These are phyloP conservation scores for Saccharomycopsis phalli DNA, from an alignment of 1,139 yeast species.

Conservation along the genomic window DNA sequence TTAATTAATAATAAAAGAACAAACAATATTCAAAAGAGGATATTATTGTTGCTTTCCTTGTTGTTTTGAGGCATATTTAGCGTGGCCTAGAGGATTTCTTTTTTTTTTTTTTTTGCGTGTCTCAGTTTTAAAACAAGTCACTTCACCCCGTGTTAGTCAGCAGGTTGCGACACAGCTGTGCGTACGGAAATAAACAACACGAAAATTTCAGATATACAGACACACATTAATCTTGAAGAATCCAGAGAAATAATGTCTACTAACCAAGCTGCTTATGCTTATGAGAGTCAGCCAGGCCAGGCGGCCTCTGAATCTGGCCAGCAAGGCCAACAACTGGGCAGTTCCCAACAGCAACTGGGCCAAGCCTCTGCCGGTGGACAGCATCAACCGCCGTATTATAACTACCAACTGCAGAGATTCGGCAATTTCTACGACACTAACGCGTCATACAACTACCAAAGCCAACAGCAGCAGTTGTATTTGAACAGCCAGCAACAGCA, in stretches of 20 bases:
- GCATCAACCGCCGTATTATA: conserved; percentile 6
- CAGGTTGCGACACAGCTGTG: too few relatives aligned
- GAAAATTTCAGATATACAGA: too few relatives aligned
- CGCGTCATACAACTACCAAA: conserved; percentile 5
- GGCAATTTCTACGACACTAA: conserved; percentile 10
- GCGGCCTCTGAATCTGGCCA: conserved; percentile 4
- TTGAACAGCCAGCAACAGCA: conserved; percentile 4
- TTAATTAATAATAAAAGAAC: too few relatives aligned
- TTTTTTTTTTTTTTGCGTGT: too few relatives aligned
- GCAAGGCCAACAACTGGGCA: conserved; percentile 2
- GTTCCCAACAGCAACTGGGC: background rate
- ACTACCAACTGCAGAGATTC: conserved; percentile 2
- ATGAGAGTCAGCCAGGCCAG: conserved; percentile 7
- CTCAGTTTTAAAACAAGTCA: too few relatives aligned
- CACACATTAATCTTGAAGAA: too few relatives aligned
- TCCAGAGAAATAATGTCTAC: conserved; percentile 8
- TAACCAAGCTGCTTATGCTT: conserved; percentile 7
- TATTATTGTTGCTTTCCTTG: too few relatives aligned
- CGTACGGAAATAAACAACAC: too few relatives aligned
- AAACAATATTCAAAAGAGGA: too few relatives aligned
- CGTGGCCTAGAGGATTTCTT: too few relatives aligned
- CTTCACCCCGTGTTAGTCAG: too few relatives aligned
- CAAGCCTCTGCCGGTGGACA: conserved; percentile 1
- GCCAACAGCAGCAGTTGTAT: conserved; percentile 1
- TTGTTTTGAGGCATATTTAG: too few relatives aligned